Percentiles rank a stretch among this genome's conserved stretches.
These are phyloP conservation scores for Leccinum fallax DNA, from an alignment of 1,284 basidiomycete genomes.

Conservation along the genomic window DNA sequence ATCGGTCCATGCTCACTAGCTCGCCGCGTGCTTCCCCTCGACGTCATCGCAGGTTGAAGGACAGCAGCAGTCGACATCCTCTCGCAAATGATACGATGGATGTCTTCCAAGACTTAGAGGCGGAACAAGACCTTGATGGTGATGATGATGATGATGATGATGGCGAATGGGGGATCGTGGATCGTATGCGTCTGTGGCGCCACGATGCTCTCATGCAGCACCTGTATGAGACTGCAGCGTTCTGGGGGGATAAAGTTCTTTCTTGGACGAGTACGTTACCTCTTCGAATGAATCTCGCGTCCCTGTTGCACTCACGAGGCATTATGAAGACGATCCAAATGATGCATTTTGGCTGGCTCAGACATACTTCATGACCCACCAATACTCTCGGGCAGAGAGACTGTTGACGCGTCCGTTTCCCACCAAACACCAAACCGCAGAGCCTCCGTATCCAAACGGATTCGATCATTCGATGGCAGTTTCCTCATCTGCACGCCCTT, in stretches of 20 bases:
- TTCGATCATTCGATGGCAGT: conserved; percentile 34
- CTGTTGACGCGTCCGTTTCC: conserved; percentile 85
- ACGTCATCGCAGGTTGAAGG: conserved; percentile 50
- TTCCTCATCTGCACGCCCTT: conserved; percentile 26
- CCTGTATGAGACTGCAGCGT: conserved; percentile 94
- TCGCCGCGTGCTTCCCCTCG: conserved; percentile 70
- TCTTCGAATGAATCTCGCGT: background rate
- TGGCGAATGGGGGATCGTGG: conserved; percentile 79
- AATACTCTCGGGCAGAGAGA: conserved; percentile 92
- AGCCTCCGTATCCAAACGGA: conserved; percentile 46
- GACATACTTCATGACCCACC: conserved; percentile 93
- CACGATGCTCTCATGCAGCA: conserved; percentile 99
- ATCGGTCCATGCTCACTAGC: conserved; percentile 68
- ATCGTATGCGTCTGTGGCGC: conserved; percentile 95
- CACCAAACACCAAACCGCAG: conserved; percentile 46
- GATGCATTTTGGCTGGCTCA: conserved; percentile 99
- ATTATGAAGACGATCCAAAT: conserved; percentile 77
- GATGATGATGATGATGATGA: conserved; percentile 27
- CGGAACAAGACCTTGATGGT: conserved; percentile 57
- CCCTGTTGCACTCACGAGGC: conserved; percentile 16
- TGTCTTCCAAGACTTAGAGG: conserved; percentile 67
- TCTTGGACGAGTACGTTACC: conserved; percentile 85
- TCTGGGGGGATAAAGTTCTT: conserved; percentile 97
- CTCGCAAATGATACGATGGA: conserved; percentile 78
- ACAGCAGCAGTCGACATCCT: conserved; percentile 58